These are phyloP conservation scores for Aspergillus flavus DNA, from an alignment of 2,329 filamentous ascomycete genomes.

Conservation along the genomic window DNA sequence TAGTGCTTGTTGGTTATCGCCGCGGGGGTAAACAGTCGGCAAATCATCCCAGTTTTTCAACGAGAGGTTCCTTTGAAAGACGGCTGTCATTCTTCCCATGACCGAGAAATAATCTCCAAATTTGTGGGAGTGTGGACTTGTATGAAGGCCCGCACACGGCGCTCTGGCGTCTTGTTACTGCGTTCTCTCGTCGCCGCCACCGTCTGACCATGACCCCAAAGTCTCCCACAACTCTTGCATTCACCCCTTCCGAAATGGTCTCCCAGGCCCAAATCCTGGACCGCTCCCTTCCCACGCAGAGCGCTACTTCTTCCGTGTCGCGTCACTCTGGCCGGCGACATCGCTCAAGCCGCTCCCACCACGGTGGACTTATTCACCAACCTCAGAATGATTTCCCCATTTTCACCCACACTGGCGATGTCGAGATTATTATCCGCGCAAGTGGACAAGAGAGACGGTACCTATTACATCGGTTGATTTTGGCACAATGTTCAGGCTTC, in stretches of 20 bases:
- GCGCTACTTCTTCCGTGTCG: constrained; percentile 64
- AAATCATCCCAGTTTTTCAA: constrained; percentile 5
- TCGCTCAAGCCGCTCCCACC: constrained; percentile 79
- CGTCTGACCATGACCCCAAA: constrained; percentile 23
- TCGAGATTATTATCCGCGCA: constrained; percentile 79
- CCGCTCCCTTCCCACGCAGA: constrained; percentile 61
- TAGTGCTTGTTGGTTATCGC: constrained; percentile 8
- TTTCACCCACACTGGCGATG: constrained; percentile 87
- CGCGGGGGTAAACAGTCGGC: constrained; percentile 11
- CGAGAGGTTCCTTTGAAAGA: neutral
- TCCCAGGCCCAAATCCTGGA: constrained; percentile 51
- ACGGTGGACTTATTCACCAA: constrained; percentile 68
- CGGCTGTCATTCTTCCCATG: neutral
- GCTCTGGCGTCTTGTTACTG: constrained; percentile 21
- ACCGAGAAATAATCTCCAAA: neutral
- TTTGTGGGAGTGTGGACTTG: constrained; percentile 12
- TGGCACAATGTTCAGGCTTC: constrained; percentile 89
- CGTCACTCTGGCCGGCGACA: constrained; percentile 67
- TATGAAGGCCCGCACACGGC: constrained; percentile 17
- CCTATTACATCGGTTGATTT: constrained; percentile 81
- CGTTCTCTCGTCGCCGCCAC: constrained; percentile 1
- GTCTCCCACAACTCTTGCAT: constrained; percentile 11
- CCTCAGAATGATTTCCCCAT: constrained; percentile 90
- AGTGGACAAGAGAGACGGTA: constrained; percentile 77
- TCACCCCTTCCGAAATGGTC: constrained; percentile 32